Conservation (phyloP, 108 stramenopile genomes). For the Chaetoceros muelleri region DNA sequence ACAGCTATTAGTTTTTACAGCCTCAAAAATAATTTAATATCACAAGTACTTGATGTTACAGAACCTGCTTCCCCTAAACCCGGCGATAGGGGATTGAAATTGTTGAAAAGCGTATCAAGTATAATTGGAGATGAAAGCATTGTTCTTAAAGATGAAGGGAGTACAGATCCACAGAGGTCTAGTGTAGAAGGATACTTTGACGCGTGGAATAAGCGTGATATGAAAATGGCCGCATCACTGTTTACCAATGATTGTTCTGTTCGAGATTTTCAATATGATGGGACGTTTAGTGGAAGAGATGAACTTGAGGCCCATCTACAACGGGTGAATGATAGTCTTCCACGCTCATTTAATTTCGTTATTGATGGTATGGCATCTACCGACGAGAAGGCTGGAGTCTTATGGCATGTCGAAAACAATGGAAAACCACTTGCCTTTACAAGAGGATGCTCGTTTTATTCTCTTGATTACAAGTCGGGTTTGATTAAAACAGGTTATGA, state of each 20-base stretch:
- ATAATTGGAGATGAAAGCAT: slow-evolving; percentile 19
- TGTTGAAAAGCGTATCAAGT: slow-evolving; percentile 21
- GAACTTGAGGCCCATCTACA: slow-evolving; percentile 35
- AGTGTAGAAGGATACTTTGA: slow-evolving; percentile 40
- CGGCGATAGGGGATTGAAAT: slow-evolving; percentile 14
- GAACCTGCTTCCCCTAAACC: slow-evolving; percentile 22
- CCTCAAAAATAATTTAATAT: slow-evolving; percentile 12
- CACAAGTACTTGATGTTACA: slow-evolving; percentile 18
- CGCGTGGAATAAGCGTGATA: slow-evolving; percentile 76
- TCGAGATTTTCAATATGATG: slow-evolving; percentile 54
- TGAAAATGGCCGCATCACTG: slow-evolving; percentile 32
- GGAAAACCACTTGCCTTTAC: slow-evolving; percentile 54
- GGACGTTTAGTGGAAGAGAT: slow-evolving; percentile 41
- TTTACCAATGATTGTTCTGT: slow-evolving; percentile 40
- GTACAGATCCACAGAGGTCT: slow-evolving; percentile 1
- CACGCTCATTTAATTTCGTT: slow-evolving; percentile 44
- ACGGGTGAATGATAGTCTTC: slow-evolving; percentile 40
- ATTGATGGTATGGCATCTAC: slow-evolving; percentile 29
- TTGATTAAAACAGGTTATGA: slow-evolving; percentile 52
- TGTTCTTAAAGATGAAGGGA: slow-evolving; percentile 1
- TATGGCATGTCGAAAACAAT: slow-evolving; percentile 74
- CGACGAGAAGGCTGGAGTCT: slow-evolving; percentile 21
- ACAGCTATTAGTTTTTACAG: slow-evolving; percentile 18
- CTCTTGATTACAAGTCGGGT: slow-evolving; percentile 19
- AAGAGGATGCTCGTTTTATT: slow-evolving; percentile 61